Evolutionary conservation across 495 filamentous ascomycete genomes (phyloP).

Genomic region (Filosporella fistucella): DNA sequence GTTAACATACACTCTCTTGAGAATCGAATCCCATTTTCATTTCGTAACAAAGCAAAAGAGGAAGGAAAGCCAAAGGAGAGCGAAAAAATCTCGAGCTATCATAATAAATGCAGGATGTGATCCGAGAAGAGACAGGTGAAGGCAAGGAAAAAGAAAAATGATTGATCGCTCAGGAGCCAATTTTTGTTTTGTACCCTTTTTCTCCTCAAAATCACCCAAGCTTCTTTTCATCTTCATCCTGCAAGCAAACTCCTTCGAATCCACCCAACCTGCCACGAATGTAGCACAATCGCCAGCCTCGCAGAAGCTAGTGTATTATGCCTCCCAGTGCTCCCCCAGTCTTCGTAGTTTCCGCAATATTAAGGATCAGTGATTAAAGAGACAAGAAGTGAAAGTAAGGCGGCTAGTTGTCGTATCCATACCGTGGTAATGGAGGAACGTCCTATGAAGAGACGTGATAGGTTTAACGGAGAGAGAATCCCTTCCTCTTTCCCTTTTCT

Average conservation of each 20-base stretch:
- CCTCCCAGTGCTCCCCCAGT: slow-evolving; percentile 9
- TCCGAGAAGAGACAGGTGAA: slow-evolving; percentile 17
- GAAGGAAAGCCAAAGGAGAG: slow-evolving; percentile 20
- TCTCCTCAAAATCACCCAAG: too few relatives aligned
- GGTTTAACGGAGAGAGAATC: slow-evolving; percentile 90
- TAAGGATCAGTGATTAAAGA: slow-evolving; percentile 27
- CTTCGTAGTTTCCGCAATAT: slow-evolving; percentile 13
- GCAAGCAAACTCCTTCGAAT: slow-evolving; percentile 21
- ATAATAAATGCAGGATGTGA: slow-evolving; percentile 23
- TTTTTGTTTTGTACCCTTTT: slow-evolving; percentile 23
- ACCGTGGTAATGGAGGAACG: slow-evolving; percentile 12
- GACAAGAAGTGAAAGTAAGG: slow-evolving; percentile 27
- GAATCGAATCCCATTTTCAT: slow-evolving; percentile 20
- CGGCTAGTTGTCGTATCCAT: slow-evolving; percentile 18
- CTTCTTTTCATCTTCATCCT: slow-evolving; percentile 7
- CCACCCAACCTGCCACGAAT: slow-evolving; percentile 6
- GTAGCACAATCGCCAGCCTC: slow-evolving; percentile 15
- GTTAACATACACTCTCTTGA: too few relatives aligned
- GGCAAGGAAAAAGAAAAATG: slow-evolving; percentile 13
- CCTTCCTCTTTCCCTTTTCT: slow-evolving; percentile 95
- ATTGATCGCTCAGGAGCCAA: slow-evolving; percentile 13
- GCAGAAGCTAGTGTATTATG: slow-evolving; percentile 20
- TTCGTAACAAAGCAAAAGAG: slow-evolving; percentile 23
- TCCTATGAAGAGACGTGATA: slow-evolving; percentile 4
- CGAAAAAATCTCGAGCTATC: slow-evolving; percentile 24